Base-by-base conservation (phyloP, 108 stramenopile genomes). In the Cyclotella kingstonii region DNA sequence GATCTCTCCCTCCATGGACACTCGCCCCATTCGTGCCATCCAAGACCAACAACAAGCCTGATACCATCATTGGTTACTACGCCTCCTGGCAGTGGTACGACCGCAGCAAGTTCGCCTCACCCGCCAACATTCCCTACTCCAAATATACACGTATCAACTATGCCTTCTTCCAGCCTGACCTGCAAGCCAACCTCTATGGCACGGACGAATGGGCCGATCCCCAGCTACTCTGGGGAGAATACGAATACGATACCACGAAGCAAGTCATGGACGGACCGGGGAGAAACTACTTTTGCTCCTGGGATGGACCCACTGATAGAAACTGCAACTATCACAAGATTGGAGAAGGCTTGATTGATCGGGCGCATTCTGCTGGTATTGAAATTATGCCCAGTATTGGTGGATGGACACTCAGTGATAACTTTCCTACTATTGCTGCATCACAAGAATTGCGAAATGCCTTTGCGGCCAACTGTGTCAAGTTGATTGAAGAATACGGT, bases 181-280 rank as follows among this genome's bases (percentile, higher is more conserved):
- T 14, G 10, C 5, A 59, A 12, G 76, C 70, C 4, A 72, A 59
- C 11, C 29, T 77, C n/a, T 77, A 43, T 23, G 76, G 76, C 2
- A 77, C 76, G 4, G 76, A 77, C 31, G 51, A 61, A 10, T 77
- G 76, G 76, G 76, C 56, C 8, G 73, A 77, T 67, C 70, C 76
- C 0, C 76, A 76, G 33, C 36, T 76, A 14, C 47, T 76, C 6
- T 64, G 11, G 23, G 74, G 74, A 5, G 62, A 62, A 10, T 71
- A 70, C 39, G 19, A 56, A 4, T 35, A 52, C 14, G 31, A 68
- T 26, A 15, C 2, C 26, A 14, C 35, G 26, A 23, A 22, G 5
- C 59, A 53, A 52, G 12, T 25, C 45, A 46, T 38, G 52, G 28
- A 12, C 7, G 65, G 54, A 10, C 44, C 45, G 5, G 14, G 30